phyloP scores from a whole-genome alignment of 257 asterid species.

The Marsdenia floribunda region DNA sequence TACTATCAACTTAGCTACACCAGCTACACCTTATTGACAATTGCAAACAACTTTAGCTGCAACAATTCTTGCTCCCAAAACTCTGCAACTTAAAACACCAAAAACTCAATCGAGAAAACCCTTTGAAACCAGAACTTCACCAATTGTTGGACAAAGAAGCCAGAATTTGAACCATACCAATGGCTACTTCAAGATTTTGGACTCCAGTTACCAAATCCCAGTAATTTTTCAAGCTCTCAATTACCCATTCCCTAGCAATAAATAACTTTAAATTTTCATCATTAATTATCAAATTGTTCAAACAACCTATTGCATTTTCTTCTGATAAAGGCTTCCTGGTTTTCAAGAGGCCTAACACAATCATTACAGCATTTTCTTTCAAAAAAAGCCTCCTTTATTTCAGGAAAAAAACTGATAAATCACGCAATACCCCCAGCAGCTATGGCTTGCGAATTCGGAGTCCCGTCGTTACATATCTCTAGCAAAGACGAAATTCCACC shows the following conservation, averaged over 20 bases:
- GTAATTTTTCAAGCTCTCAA: slow-evolving; percentile 49
- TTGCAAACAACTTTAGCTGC: slow-evolving; percentile 71
- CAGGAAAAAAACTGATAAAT: slow-evolving; percentile 51
- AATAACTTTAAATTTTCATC: slow-evolving; percentile 54
- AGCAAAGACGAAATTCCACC: slow-evolving; percentile 82
- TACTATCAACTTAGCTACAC: too few species aligned
- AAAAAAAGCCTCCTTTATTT: slow-evolving; percentile 53
- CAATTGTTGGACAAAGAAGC: slow-evolving; percentile 50
- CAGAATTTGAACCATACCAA: slow-evolving; percentile 50
- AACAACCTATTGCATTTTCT: slow-evolving; percentile 75
- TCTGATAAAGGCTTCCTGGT: slow-evolving; percentile 69
- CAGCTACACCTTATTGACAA: too few species aligned
- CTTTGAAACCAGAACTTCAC: slow-evolving; percentile 46
- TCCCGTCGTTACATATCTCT: slow-evolving; percentile 70
- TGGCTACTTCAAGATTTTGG: slow-evolving; percentile 53
- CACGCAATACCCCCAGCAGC: slow-evolving; percentile 68
- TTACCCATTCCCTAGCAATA: slow-evolving; percentile 67
- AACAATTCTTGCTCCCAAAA: slow-evolving; percentile 50
- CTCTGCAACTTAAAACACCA: slow-evolving; percentile 46
- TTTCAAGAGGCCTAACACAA: slow-evolving; percentile 44
- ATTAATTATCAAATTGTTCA: slow-evolving; percentile 48
- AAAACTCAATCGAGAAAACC: slow-evolving; percentile 48
- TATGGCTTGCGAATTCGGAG: slow-evolving; percentile 79
- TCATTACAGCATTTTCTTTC: slow-evolving; percentile 54
- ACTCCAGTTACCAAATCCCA: slow-evolving; percentile 58